Evolutionary conservation across 116 monocot species (phyloP).

Genomic region (Phalaenopsis hybrid): DNA sequence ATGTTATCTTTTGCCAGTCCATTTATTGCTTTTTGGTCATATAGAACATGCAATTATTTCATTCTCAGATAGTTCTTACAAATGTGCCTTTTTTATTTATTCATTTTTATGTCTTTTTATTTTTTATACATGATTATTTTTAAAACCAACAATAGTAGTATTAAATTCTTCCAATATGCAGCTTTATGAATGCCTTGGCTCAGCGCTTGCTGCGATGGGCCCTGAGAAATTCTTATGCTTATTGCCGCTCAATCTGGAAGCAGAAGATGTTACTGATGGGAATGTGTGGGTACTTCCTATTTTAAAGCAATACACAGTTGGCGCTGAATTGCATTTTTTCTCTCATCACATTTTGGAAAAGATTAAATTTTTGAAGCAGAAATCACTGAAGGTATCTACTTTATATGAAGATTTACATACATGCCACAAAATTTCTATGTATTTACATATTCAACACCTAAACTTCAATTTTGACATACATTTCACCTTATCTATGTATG

Average conservation of each 20-base stretch:
- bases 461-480: too few relatives aligned
- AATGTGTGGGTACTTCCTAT: constrained; percentile 83
- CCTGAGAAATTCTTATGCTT: constrained; percentile 68
- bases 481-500: too few relatives aligned
- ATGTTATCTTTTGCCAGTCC: background rate
- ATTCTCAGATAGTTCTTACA: background rate
- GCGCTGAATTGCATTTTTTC: constrained; percentile 69
- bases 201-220: constrained; percentile 69
- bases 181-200: constrained; percentile 93
- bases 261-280: constrained; percentile 42
- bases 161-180: constrained; percentile 26
- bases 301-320: constrained; percentile 76
- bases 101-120: background rate
- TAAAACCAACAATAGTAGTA: background rate
- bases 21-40: background rate
- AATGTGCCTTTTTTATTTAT: background rate
- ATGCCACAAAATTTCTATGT: too few relatives aligned
- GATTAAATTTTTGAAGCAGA: constrained; percentile 31
- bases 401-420: background rate
- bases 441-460: too few relatives aligned
- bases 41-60: background rate
- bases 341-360: constrained; percentile 37
- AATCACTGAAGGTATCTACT: constrained; percentile 44
- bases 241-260: constrained; percentile 57
- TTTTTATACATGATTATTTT: background rate